Conservation (phyloP, 2,329 filamentous ascomycete genomes). For the Aspergillus alliaceus region DNA sequence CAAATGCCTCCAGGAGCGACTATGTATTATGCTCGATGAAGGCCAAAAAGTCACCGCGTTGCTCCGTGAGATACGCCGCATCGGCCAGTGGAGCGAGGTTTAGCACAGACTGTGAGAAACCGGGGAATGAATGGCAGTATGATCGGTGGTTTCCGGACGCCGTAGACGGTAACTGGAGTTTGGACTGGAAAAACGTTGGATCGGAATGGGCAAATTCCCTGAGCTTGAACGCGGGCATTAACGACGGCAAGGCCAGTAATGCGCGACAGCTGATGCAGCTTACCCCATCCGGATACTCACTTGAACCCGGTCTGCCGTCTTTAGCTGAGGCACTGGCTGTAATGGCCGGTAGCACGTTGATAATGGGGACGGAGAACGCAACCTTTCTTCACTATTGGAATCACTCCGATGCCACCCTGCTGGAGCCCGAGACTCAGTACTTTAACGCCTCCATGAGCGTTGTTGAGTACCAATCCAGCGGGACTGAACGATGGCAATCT, state of each 20-base stretch:
- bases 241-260: constrained; percentile 59
- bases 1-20: constrained; percentile 32
- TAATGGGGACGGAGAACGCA: constrained; percentile 59
- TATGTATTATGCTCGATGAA: constrained; percentile 70
- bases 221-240: constrained; percentile 57
- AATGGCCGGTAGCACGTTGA: constrained; percentile 64
- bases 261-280: constrained; percentile 59
- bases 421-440: constrained; percentile 50
- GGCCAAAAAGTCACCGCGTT: constrained; percentile 63
- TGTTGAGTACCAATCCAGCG: constrained; percentile 70
- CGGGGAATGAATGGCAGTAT: constrained; percentile 57
- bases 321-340: constrained; percentile 74
- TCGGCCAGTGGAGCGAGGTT: constrained; percentile 61
- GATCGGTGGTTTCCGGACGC: constrained; percentile 41
- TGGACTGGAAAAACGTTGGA: constrained; percentile 59
- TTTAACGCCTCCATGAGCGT: constrained; percentile 66
- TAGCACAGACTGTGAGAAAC: constrained; percentile 62
- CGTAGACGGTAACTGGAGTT: constrained; percentile 32
- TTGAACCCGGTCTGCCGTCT: constrained; percentile 60
- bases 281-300: constrained; percentile 41
- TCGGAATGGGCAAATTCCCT: constrained; percentile 56
- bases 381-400: constrained; percentile 62
- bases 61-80: constrained; percentile 60
- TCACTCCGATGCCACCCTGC: constrained; percentile 43
- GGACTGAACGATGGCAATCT: constrained; percentile 59